Conservation (phyloP, 176 grass and related monocot species). For the Phyllostachys edulis region DNA sequence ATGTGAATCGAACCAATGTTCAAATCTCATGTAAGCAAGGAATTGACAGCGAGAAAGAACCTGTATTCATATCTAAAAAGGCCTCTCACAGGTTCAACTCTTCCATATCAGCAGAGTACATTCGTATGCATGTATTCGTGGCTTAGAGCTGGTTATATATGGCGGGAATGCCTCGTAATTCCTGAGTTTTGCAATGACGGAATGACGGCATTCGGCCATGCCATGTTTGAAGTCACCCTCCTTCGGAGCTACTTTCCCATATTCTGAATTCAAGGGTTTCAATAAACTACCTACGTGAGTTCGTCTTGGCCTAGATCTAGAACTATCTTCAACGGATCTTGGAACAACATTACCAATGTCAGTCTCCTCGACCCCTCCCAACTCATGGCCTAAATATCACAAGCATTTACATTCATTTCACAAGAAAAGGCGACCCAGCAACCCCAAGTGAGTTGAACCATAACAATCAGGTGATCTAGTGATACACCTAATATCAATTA, state of each 20-base stretch:
- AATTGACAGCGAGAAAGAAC: background rate
- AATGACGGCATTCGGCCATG: background rate
- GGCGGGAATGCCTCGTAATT: background rate
- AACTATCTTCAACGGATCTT: background rate
- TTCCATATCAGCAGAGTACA: background rate
- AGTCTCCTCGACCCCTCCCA: background rate
- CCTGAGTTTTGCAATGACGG: background rate
- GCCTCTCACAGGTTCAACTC: background rate
- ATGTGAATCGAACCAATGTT: background rate
- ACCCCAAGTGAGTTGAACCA: background rate
- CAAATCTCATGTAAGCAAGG: background rate
- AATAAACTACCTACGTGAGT: background rate
- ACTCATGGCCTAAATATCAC: background rate
- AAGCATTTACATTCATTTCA: background rate
- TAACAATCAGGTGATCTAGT: background rate
- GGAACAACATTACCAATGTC: background rate
- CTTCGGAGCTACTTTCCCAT: background rate
- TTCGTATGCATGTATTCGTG: background rate
- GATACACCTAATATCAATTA: slow-evolving; percentile 23
- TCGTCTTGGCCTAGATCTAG: background rate
- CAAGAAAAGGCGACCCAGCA: background rate
- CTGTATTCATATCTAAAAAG: background rate
- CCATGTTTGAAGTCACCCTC: background rate
- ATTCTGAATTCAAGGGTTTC: background rate
- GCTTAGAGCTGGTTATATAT: background rate